These are phyloP conservation scores for Salisapilia sapeloensis DNA, from an alignment of 352 stramenopile species.

Conservation along the genomic window DNA sequence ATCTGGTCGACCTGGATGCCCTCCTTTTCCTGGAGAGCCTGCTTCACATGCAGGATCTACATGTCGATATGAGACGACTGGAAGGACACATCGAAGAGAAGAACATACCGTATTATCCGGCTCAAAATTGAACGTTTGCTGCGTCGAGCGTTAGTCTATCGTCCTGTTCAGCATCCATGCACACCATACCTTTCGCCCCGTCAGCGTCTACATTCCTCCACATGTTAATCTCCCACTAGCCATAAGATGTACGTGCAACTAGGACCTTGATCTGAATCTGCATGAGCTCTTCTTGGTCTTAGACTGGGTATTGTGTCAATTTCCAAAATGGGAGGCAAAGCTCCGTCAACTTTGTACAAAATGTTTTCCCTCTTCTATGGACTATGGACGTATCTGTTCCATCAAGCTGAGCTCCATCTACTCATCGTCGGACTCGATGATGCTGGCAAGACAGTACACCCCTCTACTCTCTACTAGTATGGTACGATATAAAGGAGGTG, in stretches of 20 bases:
- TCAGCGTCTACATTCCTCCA: slow-evolving; percentile 37
- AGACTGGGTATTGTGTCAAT: slow-evolving; percentile 3
- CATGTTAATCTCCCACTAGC: background rate
- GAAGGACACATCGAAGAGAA: too few relatives aligned
- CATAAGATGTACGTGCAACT: background rate
- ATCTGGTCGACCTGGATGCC: slow-evolving; percentile 86
- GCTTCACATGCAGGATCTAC: slow-evolving; percentile 94
- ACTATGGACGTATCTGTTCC: slow-evolving; percentile 72
- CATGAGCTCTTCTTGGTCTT: slow-evolving; percentile 19
- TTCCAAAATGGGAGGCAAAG: slow-evolving; percentile 1
- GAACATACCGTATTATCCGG: slow-evolving; percentile 56
- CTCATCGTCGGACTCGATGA: slow-evolving; percentile 87
- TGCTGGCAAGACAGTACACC: slow-evolving; percentile 87
- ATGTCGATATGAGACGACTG: too few relatives aligned
- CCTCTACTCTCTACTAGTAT: too few relatives aligned
- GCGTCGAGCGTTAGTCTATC: background rate
- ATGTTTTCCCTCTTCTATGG: slow-evolving; percentile 81
- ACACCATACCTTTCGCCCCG: slow-evolving; percentile 43
- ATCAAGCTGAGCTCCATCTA: slow-evolving; percentile 79
- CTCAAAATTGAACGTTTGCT: slow-evolving; percentile 83
- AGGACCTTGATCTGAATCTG: slow-evolving; percentile 78
- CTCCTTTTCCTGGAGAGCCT: slow-evolving; percentile 97
- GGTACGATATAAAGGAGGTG: too few relatives aligned
- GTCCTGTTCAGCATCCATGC: background rate
- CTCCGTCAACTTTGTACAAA: background rate